Evolutionary conservation across 2,329 filamentous ascomycete species (phyloP).

Genomic region (Colletotrichum neosansevieriae): DNA sequence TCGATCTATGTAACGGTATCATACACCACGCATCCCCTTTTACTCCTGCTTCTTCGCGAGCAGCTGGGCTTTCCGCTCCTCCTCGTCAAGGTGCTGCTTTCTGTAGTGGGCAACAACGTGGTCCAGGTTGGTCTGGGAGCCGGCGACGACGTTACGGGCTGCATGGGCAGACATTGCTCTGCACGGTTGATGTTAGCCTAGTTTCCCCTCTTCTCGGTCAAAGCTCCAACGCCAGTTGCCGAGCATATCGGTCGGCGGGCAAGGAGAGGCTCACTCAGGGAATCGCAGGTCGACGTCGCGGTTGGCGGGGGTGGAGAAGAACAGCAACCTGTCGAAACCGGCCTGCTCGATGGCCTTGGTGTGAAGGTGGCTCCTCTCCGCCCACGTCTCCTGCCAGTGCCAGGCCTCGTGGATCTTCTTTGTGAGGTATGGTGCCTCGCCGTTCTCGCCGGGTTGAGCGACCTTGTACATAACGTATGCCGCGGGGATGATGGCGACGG

Average conservation of each 20-base stretch:
- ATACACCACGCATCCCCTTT: constrained; percentile 31
- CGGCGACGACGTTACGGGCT: constrained; percentile 66
- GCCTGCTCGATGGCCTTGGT: constrained; percentile 67
- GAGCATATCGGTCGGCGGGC: background rate
- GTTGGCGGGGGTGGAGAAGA: constrained; percentile 56
- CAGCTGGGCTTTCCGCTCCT: constrained; percentile 66
- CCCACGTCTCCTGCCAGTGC: constrained; percentile 63
- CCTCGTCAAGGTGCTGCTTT: constrained; percentile 65
- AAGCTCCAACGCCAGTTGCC: background rate
- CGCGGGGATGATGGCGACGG: constrained; percentile 58
- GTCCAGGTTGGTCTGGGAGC: constrained; percentile 66
- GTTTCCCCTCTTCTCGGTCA: background rate
- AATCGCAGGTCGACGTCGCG: constrained; percentile 66
- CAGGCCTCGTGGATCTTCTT: constrained; percentile 61
- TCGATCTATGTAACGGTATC: constrained; percentile 41
- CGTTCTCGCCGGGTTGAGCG: constrained; percentile 61
- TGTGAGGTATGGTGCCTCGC: constrained; percentile 61
- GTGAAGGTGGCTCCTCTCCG: constrained; percentile 65
- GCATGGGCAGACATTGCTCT: constrained; percentile 65
- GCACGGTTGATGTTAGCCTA: constrained; percentile 24
- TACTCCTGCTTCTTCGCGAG: constrained; percentile 37
- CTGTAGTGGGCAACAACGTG: constrained; percentile 69
- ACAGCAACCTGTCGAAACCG: constrained; percentile 67
- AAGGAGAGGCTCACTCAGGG: constrained; percentile 64
- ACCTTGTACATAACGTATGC: constrained; percentile 61